Evolutionary conservation across 2,329 filamentous ascomycete species (phyloP), one percentile per base, ranked within the genome.

Genomic region (Diplodia mutila): DNA sequence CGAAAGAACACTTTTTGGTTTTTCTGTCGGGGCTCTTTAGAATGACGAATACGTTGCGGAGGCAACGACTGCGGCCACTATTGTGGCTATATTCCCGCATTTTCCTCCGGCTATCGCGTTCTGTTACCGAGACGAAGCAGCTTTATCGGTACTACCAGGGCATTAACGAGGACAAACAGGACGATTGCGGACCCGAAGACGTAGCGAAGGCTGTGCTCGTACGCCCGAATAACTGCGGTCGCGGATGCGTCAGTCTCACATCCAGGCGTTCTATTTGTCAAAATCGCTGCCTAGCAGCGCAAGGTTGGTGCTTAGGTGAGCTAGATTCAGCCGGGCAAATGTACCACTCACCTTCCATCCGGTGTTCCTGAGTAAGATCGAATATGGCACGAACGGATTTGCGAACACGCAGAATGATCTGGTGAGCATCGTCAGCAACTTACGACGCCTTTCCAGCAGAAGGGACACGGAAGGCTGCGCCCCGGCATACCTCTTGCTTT

Each of bases 71-170:
- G 42, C 42, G 42, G 42, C n/a, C 42, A 46, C n/a, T 46, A 37
- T 49, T 25, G 59, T 63, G 59, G 59, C 59, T 51, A 63, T 63
- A 46, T 4, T 18, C 9, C 14, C 5, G n/a, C 14, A 7, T 21
- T 39, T 23, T 6, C n/a, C 39, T 25, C 21, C 42, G 42, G 18
- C 29, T 63, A 63, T 27, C 59, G 29, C 54, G 51, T 67, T 18
- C 21, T 46, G n/a, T 77, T 76, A 4, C 83, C 82, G 61, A 89
- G 73, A 67, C 83, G 81, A 1, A 87, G 87, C 71, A 91, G 73
- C 73, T 80, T 84, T 25, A 90, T 79, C 0, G 84, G 83, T 42
- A 84, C 12, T 2, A 89, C 75, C 61, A 89, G 70, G 2, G 85
- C 71, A 21, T 83, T 83, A 0, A 86, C 75, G 9, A 85, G 67